phyloP scores from a whole-genome alignment of 2,329 filamentous ascomycete genomes.

The Monilinia aucupariae region DNA sequence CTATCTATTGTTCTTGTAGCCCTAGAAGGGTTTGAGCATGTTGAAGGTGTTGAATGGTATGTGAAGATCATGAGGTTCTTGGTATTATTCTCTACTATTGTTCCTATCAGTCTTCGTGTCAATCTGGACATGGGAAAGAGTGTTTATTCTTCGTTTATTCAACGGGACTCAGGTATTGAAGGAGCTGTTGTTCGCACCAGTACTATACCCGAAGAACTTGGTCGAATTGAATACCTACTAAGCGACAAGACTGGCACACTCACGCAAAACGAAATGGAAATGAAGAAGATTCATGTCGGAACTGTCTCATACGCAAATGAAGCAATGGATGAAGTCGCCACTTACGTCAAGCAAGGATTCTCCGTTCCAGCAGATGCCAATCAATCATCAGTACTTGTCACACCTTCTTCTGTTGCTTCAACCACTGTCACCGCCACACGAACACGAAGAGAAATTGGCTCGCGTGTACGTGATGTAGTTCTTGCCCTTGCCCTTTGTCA shows the following conservation, averaged over 20 bases:
- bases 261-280: slow-evolving; percentile 97
- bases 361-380: slow-evolving; percentile 45
- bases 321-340: slow-evolving; percentile 92
- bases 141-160: slow-evolving; percentile 93
- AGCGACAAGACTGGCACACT: slow-evolving; percentile 98
- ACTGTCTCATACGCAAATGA: slow-evolving; percentile 98
- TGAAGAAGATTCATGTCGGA: slow-evolving; percentile 97
- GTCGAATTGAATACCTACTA: slow-evolving; percentile 89
- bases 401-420: slow-evolving; percentile 64
- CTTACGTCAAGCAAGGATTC: slow-evolving; percentile 83
- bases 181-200: slow-evolving; percentile 92
- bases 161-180: slow-evolving; percentile 81
- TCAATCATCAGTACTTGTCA: slow-evolving; percentile 54
- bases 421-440: slow-evolving; percentile 63
- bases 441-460: slow-evolving; percentile 86
- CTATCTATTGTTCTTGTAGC: slow-evolving; percentile 86
- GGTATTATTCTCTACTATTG: slow-evolving; percentile 97
- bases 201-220: slow-evolving; percentile 94
- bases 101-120: slow-evolving; percentile 91
- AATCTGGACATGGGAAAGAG: slow-evolving; percentile 97
- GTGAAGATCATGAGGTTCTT: slow-evolving; percentile 97
- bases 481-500: slow-evolving; percentile 90
- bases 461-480: slow-evolving; percentile 87
- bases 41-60: slow-evolving; percentile 72
- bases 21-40: slow-evolving; percentile 70